phyloP scores from a whole-genome alignment of 2,329 filamentous ascomycete genomes.

The Leptoxyphium fumago region DNA sequence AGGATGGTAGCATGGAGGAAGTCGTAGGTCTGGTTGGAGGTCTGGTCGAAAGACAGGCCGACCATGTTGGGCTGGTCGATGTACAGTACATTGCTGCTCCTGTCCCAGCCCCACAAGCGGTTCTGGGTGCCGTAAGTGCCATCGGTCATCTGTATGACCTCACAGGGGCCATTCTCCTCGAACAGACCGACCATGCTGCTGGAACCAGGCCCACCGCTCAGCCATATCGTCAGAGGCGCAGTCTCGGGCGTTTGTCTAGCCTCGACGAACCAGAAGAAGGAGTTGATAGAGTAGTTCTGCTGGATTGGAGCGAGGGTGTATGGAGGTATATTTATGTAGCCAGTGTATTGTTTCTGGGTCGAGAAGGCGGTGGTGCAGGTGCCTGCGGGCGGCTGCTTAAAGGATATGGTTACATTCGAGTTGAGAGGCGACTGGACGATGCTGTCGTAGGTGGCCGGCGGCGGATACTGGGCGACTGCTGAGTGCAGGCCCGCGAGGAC shows the following conservation, averaged over 20 bases:
- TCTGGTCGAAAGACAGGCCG: constrained; percentile 51
- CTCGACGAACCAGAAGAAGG: constrained; percentile 15
- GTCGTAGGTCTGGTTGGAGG: constrained; percentile 45
- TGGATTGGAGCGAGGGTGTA: constrained; percentile 29
- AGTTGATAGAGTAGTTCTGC: constrained; percentile 23
- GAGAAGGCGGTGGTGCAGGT: constrained; percentile 51
- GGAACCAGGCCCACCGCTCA: constrained; percentile 52
- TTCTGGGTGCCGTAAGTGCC: constrained; percentile 40
- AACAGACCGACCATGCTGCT: constrained; percentile 53
- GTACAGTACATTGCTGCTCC: constrained; percentile 43
- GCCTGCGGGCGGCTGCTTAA: constrained; percentile 45
- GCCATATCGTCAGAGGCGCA: constrained; percentile 45
- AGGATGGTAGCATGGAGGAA: constrained; percentile 6
- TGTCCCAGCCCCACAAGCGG: constrained; percentile 52
- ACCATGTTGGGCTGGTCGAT: constrained; percentile 55
- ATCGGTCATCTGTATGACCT: constrained; percentile 28
- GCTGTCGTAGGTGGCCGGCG: constrained; percentile 28
- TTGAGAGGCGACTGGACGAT: constrained; percentile 49
- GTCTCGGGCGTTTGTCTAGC: constrained; percentile 31
- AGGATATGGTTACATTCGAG: constrained; percentile 49
- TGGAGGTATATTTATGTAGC: constrained; percentile 48
- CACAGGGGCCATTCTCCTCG: constrained; percentile 38
- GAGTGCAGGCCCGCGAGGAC: constrained; percentile 3
- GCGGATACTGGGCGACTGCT: constrained; percentile 24
- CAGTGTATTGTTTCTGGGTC: constrained; percentile 53